Percentiles rank a stretch among this genome's conserved stretches.
phyloP scores from a whole-genome alignment of 495 filamentous ascomycete genomes.

The Hyphodiscus hymeniophilus region DNA sequence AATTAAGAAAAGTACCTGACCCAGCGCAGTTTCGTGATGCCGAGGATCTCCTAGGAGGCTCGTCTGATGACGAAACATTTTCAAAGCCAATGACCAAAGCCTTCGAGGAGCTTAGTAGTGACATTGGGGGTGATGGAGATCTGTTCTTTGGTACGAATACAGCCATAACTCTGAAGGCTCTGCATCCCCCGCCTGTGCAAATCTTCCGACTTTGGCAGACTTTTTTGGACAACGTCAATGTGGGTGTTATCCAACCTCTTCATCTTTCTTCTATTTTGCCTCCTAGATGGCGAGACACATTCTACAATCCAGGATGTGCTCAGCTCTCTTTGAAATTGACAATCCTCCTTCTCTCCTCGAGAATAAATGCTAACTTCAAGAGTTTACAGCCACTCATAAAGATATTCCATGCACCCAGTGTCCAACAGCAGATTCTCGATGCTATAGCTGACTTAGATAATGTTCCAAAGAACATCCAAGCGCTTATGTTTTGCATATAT shows the following conservation, averaged over 20 bases:
- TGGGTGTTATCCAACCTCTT: too few species aligned
- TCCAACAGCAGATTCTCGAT: slow-evolving; percentile 37
- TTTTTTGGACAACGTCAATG: slow-evolving; percentile 43
- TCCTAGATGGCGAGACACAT: too few species aligned
- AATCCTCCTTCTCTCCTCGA: too few species aligned
- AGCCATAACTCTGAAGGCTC: neutral
- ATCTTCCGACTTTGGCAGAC: slow-evolving; percentile 42
- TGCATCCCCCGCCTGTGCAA: neutral
- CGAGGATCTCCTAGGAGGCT: slow-evolving; percentile 2
- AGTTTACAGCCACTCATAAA: slow-evolving; percentile 42
- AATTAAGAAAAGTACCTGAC: neutral
- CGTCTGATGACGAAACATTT: slow-evolving; percentile 2
- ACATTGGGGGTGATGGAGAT: neutral
- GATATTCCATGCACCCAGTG: slow-evolving; percentile 39
- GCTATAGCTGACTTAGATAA: slow-evolving; percentile 28
- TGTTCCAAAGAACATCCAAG: slow-evolving; percentile 31
- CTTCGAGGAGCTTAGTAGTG: neutral
- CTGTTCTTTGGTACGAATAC: neutral
- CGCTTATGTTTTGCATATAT: slow-evolving; percentile 44
- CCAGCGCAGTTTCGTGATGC: neutral
- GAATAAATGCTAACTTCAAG: too few species aligned
- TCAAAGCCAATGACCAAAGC: neutral
- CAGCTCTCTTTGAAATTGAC: too few species aligned
- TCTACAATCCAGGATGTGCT: too few species aligned
- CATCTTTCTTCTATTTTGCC: too few species aligned